Conservation (phyloP, 2,329 filamentous ascomycete genomes). For the Hymenoscyphus salicellus region DNA sequence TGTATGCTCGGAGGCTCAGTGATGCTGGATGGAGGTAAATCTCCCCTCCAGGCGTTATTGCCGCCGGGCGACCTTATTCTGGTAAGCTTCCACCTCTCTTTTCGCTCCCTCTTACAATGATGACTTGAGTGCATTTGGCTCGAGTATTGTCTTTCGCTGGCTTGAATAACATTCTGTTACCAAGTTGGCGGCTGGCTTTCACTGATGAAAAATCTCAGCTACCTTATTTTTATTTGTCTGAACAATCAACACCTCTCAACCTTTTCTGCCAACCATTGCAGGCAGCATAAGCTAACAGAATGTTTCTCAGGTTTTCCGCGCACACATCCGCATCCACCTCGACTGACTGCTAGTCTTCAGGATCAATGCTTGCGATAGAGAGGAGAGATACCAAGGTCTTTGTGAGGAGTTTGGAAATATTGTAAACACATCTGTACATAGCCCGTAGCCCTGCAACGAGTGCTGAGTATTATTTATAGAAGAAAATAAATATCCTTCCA, state of each 20-base stretch:
- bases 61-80: constrained; percentile 30
- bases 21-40: constrained; percentile 93
- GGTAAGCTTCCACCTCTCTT: constrained; percentile 28
- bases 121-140: constrained; percentile 99
- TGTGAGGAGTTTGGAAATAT: constrained; percentile 77
- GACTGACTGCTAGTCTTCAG: constrained; percentile 48
- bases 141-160: constrained; percentile 76
- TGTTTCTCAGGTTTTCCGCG: constrained; percentile 11
- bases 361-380: constrained; percentile 89
- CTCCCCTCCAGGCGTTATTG: constrained; percentile 33
- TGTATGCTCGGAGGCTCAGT: constrained; percentile 89
- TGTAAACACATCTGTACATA: constrained; percentile 62
- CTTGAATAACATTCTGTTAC: constrained; percentile 74
- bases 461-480: constrained; percentile 57
- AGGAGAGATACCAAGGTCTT: constrained; percentile 81
- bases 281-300: constrained; percentile 28
- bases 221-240: constrained; percentile 92
- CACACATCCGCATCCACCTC: constrained; percentile 24
- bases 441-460: constrained; percentile 30
- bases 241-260: constrained; percentile 42
- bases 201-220: constrained; percentile 99
- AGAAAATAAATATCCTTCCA: constrained; percentile 79
- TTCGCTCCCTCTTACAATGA: constrained; percentile 56
- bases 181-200: constrained; percentile 64
- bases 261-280: constrained; percentile 9